Percentiles rank a stretch among this genome's conserved stretches.
Evolutionary conservation across 2,329 filamentous ascomycete genomes (phyloP).

Genomic region (Podosphaera leucotricha): DNA sequence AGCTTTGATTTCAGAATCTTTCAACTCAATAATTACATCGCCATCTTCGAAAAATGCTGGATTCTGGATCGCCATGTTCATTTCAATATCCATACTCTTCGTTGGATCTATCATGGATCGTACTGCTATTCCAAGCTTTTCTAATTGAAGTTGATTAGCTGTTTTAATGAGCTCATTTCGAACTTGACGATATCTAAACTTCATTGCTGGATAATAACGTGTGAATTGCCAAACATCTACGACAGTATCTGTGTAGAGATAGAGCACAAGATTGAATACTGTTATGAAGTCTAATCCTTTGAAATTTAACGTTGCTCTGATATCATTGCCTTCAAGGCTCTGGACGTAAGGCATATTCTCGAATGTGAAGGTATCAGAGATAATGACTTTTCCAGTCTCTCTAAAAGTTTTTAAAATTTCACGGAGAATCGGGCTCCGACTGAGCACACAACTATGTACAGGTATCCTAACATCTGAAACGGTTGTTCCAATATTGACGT

Average conservation of each 20-base stretch:
- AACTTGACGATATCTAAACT: conserved; percentile 54
- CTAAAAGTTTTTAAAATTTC: conserved; percentile 34
- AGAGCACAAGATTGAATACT: conserved; percentile 56
- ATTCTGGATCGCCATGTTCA: conserved; percentile 45
- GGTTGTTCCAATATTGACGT: conserved; percentile 25
- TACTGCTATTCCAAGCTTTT: conserved; percentile 48
- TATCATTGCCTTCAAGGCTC: conserved; percentile 16
- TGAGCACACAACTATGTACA: conserved; percentile 59
- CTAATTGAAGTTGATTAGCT: conserved; percentile 47
- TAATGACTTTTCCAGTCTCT: conserved; percentile 26
- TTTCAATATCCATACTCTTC: conserved; percentile 41
- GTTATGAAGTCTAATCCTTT: conserved; percentile 52
- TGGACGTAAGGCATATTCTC: conserved; percentile 19
- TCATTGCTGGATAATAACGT: conserved; percentile 32
- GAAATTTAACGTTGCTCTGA: conserved; percentile 36
- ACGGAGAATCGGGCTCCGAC: conserved; percentile 47
- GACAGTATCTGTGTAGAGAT: conserved; percentile 55
- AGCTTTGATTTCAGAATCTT: conserved; percentile 44
- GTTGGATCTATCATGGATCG: conserved; percentile 47
- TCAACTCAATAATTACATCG: conserved; percentile 58
- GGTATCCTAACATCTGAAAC: conserved; percentile 53
- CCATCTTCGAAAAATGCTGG: conserved; percentile 51
- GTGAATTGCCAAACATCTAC: conserved; percentile 75
- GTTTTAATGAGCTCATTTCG: conserved; percentile 71
- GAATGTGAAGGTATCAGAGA: conserved; percentile 37